Evolutionary conservation across 257 asterid genomes (phyloP), one percentile per base, ranked within the genome.

Genomic region (Forsythia suspensa): DNA sequence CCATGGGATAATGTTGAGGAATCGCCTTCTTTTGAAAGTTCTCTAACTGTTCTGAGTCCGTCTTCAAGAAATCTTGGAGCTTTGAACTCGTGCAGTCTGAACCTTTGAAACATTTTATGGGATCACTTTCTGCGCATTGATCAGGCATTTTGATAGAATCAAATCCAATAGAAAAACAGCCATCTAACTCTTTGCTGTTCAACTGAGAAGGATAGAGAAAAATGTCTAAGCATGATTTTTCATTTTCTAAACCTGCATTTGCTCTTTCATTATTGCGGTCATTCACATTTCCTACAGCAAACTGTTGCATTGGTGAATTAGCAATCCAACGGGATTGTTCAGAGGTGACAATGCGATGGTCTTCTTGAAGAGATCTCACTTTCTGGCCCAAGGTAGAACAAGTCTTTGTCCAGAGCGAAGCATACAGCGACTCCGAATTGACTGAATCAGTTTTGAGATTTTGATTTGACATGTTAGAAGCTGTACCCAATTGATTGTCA

Each of bases 231-330:
- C 55, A 34, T 8, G 82, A 79, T 70, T 61, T n/a, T 70, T 73
- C 79, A 52, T 39, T 51, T 34, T 68, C 77, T 10, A 72, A 74
- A 66, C 84, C 82, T 65, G 77, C 65, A 37, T 69, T 63, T 41
- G 84, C 73, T 75, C 82, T 77, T 76, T 68, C 76, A 39, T 70
- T 52, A 41, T 76, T 77, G 41, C 77, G 72, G 65, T 74, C 83
- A 37, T 76, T 57, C 42, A 15, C 37, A 59, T 85, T 77, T 71
- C 6, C 59, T 70, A 77, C 81, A 70, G 39, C 74, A 72, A 67
- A 73, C 43, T 81, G 74, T 61, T 79, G 84, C 86, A 71, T 46
- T 77, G 68, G 82, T 55, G 84, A 74, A 79, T 74, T 81, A 80
- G 76, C 79, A 79, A 72, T 75, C 85, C 71, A 84, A 2, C 77